phyloP scores from a whole-genome alignment of 345 rosid species.

The Melaleuca alternifolia region DNA sequence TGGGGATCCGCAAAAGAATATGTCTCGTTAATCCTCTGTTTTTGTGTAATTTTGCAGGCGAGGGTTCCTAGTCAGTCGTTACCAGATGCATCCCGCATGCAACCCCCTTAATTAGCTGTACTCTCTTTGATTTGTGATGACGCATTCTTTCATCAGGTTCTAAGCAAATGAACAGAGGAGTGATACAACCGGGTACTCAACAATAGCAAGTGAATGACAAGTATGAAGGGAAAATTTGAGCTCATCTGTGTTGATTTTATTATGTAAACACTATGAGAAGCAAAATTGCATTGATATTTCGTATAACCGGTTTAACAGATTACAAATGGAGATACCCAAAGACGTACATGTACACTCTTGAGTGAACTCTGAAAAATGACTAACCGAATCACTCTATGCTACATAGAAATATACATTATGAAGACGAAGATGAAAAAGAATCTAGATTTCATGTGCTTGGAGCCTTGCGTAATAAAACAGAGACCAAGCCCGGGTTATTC shows the following conservation, averaged over 20 bases:
- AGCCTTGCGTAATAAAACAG: conserved; percentile 2
- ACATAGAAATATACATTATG: conserved; percentile 4
- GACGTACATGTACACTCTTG: neutral
- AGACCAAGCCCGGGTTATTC: conserved; percentile 31
- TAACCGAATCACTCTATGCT: neutral
- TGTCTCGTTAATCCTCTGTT: neutral
- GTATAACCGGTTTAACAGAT: neutral
- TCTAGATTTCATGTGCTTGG: neutral
- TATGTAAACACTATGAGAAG: neutral
- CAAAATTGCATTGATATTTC: neutral
- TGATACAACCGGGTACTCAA: neutral
- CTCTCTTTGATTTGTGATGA: neutral
- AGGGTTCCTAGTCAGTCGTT: neutral
- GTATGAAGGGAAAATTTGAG: neutral
- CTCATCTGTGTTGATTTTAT: neutral
- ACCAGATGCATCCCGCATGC: neutral
- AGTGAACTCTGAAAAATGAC: neutral
- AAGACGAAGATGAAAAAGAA: neutral
- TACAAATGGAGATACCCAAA: neutral
- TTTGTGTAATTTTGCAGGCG: neutral
- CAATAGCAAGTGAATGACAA: neutral
- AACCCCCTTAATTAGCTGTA: neutral
- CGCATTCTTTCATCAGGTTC: neutral
- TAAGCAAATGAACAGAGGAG: neutral
- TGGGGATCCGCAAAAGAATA: neutral